Conservation (phyloP, 345 rosid species). For the Syzygium grande region DNA sequence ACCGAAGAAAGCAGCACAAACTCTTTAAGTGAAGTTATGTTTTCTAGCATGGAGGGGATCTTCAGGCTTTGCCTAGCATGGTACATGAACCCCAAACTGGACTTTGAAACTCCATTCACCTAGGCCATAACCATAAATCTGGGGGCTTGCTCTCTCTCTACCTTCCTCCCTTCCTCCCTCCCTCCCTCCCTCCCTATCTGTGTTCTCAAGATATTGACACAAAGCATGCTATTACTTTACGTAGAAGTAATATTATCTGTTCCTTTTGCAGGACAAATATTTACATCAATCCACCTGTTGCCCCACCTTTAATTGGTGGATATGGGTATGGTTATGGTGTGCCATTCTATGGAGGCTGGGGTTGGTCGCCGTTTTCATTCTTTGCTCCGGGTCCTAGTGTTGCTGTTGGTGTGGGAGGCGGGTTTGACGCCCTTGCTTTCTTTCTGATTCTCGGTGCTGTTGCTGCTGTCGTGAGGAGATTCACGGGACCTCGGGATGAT, state of each 20-base stretch:
- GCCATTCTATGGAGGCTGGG: slow-evolving; percentile 86
- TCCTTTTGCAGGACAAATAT: slow-evolving; percentile 66
- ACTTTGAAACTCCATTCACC: neutral
- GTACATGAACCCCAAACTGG: neutral
- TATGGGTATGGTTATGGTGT: slow-evolving; percentile 79
- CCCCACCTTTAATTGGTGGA: slow-evolving; percentile 93
- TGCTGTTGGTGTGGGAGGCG: slow-evolving; percentile 80
- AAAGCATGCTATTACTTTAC: neutral
- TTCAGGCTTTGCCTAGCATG: neutral
- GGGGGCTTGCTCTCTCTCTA: neutral
- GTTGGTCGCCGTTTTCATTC: slow-evolving; percentile 95
- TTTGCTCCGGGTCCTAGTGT: slow-evolving; percentile 83
- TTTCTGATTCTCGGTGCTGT: slow-evolving; percentile 78
- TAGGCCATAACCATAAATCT: neutral
- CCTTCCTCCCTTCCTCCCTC: neutral
- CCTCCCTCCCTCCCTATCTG: neutral
- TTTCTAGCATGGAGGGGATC: neutral
- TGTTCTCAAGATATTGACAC: neutral
- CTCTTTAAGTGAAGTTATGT: neutral
- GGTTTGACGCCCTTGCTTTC: slow-evolving; percentile 52
- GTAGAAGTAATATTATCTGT: neutral
- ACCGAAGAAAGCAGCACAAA: neutral
- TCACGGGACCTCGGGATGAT: slow-evolving; percentile 53
- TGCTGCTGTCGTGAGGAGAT: slow-evolving; percentile 63
- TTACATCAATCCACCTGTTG: slow-evolving; percentile 70